Evolutionary conservation across 1,139 yeast species (phyloP).

Genomic region (Yamadazyma kanchanaburiensis): DNA sequence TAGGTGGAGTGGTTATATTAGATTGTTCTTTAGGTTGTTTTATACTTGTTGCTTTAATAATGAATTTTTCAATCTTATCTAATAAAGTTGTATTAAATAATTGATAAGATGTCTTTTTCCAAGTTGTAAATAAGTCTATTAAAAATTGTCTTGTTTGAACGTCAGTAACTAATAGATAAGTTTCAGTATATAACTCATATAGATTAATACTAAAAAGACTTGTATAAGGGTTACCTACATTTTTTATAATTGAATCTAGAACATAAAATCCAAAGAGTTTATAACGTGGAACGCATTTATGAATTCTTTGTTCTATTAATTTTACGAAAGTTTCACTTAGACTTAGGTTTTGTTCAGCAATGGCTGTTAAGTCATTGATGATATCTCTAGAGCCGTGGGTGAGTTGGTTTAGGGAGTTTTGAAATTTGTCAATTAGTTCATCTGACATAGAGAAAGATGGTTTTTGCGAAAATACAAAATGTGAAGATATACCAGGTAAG

Average conservation of each 20-base stretch:
- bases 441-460: slow-evolving; percentile 8
- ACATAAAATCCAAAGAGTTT: slow-evolving; percentile 38
- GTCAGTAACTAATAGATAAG: slow-evolving; percentile 39
- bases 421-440: slow-evolving; percentile 25
- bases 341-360: slow-evolving; percentile 32
- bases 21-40: background rate
- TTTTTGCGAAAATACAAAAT: too few relatives aligned
- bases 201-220: slow-evolving; percentile 32
- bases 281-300: slow-evolving; percentile 36
- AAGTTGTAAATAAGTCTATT: slow-evolving; percentile 39
- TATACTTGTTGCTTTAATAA: slow-evolving; percentile 35
- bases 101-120: slow-evolving; percentile 36
- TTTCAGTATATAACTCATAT: slow-evolving; percentile 34
- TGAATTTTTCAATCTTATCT: slow-evolving; percentile 35
- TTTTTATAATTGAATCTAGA: slow-evolving; percentile 42
- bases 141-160: slow-evolving; percentile 34
- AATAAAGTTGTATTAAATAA: slow-evolving; percentile 31
- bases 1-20: background rate
- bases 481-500: too few relatives aligned
- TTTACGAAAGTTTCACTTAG: slow-evolving; percentile 30
- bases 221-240: slow-evolving; percentile 44
- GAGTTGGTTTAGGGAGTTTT: slow-evolving; percentile 30
- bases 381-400: slow-evolving; percentile 39
- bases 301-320: slow-evolving; percentile 32
- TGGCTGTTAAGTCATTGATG: slow-evolving; percentile 36